Evolutionary conservation across 2,329 filamentous ascomycete genomes (phyloP), one percentile per base, ranked within the genome.

Genomic region (Fusarium chaquense): DNA sequence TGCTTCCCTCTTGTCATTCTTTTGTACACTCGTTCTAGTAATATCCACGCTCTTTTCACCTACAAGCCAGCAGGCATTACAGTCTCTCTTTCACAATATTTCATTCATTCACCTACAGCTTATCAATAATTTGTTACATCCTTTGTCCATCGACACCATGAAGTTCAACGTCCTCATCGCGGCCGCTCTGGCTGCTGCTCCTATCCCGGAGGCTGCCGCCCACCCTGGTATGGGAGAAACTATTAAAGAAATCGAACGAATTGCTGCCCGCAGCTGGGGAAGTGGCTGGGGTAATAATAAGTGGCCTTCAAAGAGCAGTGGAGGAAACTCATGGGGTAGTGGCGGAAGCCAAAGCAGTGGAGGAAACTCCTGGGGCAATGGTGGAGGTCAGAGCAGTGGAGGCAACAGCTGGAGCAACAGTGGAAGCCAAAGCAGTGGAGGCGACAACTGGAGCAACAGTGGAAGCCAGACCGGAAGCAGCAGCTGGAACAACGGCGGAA

Each of bases 101-200:
- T 35, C 35, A 24, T 52, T 70, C 22, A 41, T 30, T 59, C 62
- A 32, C 38, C 54, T 51, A 54, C 40, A 38, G 36, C 15, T 32
- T 22, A 12, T 35, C 24, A 16, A 32, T 49, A 55, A 40, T 44
- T 28, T 15, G 9, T 40, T 47, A 18, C 26, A 26, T 11, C 13
- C 6, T 54, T 51, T 40, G 12, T 16, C 56, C 4, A 56, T 38
- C 30, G 3, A 43, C 32, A 73, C 51, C 59, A 78, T 75, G 74
- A 79, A 76, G 72, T 59, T 75, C 24, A 67, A 58, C 22, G 47
- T 63, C n/a, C 56, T 75, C 22, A 50, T 75, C 45, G 47, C 67
- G 22, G 63, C 66, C 20, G 72, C 67, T 52, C 58, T 76, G 38
- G 56, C 72, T 30, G 71, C 67, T 32, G 63, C 64, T 32, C 65